Conservation (phyloP, 257 asterid genomes). For the Paulownia fortunei region DNA sequence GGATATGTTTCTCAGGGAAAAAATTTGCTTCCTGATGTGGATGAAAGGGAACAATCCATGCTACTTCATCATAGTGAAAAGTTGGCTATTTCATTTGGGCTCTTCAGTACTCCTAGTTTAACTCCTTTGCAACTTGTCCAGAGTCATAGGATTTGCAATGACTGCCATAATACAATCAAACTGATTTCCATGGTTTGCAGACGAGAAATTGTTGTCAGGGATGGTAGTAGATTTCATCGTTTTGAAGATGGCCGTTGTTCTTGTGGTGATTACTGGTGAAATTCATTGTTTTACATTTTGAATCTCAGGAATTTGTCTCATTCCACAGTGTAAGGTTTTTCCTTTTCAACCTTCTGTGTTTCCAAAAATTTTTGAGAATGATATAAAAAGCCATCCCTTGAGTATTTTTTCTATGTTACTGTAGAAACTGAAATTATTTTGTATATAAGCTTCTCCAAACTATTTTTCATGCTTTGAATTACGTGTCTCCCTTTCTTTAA, state of each 20-base stretch:
- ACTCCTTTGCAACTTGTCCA: slow-evolving; percentile 83
- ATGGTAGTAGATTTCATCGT: slow-evolving; percentile 84
- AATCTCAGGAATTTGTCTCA: slow-evolving; percentile 3
- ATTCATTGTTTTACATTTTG: background rate
- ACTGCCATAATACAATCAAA: slow-evolving; percentile 77
- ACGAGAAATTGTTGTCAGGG: slow-evolving; percentile 72
- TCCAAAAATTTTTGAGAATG: slow-evolving; percentile 7
- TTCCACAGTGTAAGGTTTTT: slow-evolving; percentile 12
- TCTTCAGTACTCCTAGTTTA: slow-evolving; percentile 62
- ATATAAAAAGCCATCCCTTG: slow-evolving; percentile 18
- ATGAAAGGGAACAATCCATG: slow-evolving; percentile 55
- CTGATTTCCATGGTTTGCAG: slow-evolving; percentile 54
- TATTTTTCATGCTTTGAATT: slow-evolving; percentile 18
- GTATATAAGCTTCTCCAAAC: background rate
- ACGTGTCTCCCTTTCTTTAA: background rate
- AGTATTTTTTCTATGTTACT: background rate
- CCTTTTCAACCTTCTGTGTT: slow-evolving; percentile 1
- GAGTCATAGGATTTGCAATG: slow-evolving; percentile 79
- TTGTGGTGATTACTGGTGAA: slow-evolving; percentile 92
- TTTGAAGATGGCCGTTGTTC: slow-evolving; percentile 74
- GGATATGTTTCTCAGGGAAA: slow-evolving; percentile 54
- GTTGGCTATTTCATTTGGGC: slow-evolving; percentile 86
- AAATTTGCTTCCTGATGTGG: slow-evolving; percentile 88
- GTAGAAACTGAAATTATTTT: slow-evolving; percentile 20
- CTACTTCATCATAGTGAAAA: slow-evolving; percentile 73